A percentile compares a stretch with the other conserved stretches of the same genome.
Evolutionary conservation across 257 asterid species (phyloP).

Genomic region (Forsythia suspensa): DNA sequence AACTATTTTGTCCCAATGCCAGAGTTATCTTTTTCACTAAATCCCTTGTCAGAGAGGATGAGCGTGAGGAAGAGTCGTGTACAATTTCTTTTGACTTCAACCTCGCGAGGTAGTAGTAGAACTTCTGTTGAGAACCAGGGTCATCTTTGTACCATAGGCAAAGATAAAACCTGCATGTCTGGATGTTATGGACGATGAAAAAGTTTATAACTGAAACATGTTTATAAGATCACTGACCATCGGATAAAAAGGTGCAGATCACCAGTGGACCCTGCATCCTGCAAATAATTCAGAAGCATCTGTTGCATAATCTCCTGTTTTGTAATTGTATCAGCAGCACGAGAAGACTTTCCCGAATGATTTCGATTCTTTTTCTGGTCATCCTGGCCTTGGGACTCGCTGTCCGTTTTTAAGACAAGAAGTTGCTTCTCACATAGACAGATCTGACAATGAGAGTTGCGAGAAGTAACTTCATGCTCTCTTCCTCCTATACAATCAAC

Average conservation of each 20-base stretch:
- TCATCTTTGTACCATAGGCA: slow-evolving; percentile 98
- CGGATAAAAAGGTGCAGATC: slow-evolving; percentile 68
- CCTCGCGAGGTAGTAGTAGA: slow-evolving; percentile 64
- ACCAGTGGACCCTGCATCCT: slow-evolving; percentile 75
- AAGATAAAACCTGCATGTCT: slow-evolving; percentile 86
- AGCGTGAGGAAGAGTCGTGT: slow-evolving; percentile 57
- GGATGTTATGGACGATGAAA: slow-evolving; percentile 20
- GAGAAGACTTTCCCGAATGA: slow-evolving; percentile 49
- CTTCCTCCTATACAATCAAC: slow-evolving; percentile 75
- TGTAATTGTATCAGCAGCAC: slow-evolving; percentile 39
- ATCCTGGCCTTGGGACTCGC: slow-evolving; percentile 56
- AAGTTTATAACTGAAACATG: slow-evolving; percentile 20
- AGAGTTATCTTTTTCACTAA: slow-evolving; percentile 69
- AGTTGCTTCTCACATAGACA: slow-evolving; percentile 85
- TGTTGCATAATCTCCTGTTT: slow-evolving; percentile 86
- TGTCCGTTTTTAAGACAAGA: slow-evolving; percentile 58
- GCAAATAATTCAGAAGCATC: slow-evolving; percentile 87
- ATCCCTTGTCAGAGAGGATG: slow-evolving; percentile 70
- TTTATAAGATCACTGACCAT: slow-evolving; percentile 60
- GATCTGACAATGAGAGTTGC: slow-evolving; percentile 56
- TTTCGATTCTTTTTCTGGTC: slow-evolving; percentile 42
- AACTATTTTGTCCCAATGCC: slow-evolving; percentile 90
- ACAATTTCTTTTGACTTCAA: slow-evolving; percentile 69
- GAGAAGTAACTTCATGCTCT: slow-evolving; percentile 60
- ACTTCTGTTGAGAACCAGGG: slow-evolving; percentile 67